Evolutionary conservation across 768 basidiomycete genomes (phyloP).

Genomic region (Cubamyces lactineus): DNA sequence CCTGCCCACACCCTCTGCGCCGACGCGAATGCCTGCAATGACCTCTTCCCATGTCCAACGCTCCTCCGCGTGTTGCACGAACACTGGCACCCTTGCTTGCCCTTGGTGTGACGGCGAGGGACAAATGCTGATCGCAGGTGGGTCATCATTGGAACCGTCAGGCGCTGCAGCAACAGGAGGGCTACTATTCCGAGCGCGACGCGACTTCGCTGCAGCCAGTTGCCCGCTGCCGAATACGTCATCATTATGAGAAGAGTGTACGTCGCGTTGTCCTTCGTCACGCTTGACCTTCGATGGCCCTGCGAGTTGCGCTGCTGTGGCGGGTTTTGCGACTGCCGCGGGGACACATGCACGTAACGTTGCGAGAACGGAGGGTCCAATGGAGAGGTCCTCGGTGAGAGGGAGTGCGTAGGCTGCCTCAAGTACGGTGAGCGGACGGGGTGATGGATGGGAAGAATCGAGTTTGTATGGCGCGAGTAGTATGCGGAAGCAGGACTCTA

Average conservation of each 20-base stretch:
- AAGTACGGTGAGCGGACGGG: constrained; percentile 13
- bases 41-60: constrained; percentile 65
- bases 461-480: constrained; percentile 36
- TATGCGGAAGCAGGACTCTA: constrained; percentile 43
- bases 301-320: constrained; percentile 13
- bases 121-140: constrained; percentile 51
- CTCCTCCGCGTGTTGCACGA: constrained; percentile 62
- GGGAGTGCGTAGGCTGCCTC: constrained; percentile 36
- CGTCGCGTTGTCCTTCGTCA: constrained; percentile 7
- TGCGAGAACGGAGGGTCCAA: constrained; percentile 32
- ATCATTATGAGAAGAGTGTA: constrained; percentile 1
- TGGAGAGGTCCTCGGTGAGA: constrained; percentile 31
- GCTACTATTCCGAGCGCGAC: neutral
- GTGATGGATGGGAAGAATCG: neutral
- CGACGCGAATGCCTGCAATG: constrained; percentile 55
- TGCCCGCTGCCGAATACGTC: constrained; percentile 13
- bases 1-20: constrained; percentile 36
- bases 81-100: constrained; percentile 39
- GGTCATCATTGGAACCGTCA: constrained; percentile 8
- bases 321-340: constrained; percentile 30
- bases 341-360: constrained; percentile 36
- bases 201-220: neutral
- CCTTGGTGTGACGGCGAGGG: constrained; percentile 42
- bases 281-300: constrained; percentile 21
- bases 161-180: neutral